Percentiles rank a stretch among this genome's conserved stretches.
Conservation (phyloP, 2,329 filamentous ascomycete species). For the Pseudocercospora fijiensis region DNA sequence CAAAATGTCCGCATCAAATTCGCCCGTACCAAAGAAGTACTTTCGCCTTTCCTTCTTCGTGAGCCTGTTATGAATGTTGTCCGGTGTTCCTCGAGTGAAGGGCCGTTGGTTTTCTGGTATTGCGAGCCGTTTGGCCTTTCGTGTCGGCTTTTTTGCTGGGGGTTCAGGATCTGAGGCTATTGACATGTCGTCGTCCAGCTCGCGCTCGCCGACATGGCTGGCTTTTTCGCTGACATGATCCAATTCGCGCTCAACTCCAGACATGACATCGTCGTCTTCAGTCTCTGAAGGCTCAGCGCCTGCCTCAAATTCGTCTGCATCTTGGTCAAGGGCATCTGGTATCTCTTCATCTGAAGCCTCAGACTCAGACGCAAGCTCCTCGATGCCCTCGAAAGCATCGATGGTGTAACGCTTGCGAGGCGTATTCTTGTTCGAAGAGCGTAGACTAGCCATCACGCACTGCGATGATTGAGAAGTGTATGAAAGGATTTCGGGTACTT, state of each 20-base stretch:
- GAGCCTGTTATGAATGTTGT: slow-evolving; percentile 29
- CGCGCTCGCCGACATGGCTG: slow-evolving; percentile 41
- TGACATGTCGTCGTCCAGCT: slow-evolving; percentile 36
- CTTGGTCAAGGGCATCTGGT: slow-evolving; percentile 18
- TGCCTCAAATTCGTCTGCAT: slow-evolving; percentile 40
- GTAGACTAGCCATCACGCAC: slow-evolving; percentile 21
- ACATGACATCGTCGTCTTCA: slow-evolving; percentile 32
- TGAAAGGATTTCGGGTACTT: slow-evolving; percentile 8
- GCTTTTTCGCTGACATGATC: slow-evolving; percentile 31
- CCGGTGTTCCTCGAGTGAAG: slow-evolving; percentile 31
- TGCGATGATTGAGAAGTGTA: background rate
- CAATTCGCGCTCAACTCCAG: slow-evolving; percentile 38
- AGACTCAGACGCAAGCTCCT: slow-evolving; percentile 27
- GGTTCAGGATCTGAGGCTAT: slow-evolving; percentile 24
- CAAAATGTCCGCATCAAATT: slow-evolving; percentile 51
- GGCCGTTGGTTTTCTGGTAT: slow-evolving; percentile 13
- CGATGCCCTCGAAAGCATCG: slow-evolving; percentile 40
- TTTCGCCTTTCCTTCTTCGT: slow-evolving; percentile 48
- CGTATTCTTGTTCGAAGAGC: slow-evolving; percentile 27
- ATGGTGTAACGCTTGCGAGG: slow-evolving; percentile 36
- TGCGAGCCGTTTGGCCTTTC: background rate
- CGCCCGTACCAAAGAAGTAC: slow-evolving; percentile 52
- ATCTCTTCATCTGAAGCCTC: slow-evolving; percentile 12
- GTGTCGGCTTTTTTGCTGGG: background rate
- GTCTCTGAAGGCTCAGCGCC: slow-evolving; percentile 19